Conservation (phyloP, 2,329 filamentous ascomycete species). For the Pyrenophora teres region DNA sequence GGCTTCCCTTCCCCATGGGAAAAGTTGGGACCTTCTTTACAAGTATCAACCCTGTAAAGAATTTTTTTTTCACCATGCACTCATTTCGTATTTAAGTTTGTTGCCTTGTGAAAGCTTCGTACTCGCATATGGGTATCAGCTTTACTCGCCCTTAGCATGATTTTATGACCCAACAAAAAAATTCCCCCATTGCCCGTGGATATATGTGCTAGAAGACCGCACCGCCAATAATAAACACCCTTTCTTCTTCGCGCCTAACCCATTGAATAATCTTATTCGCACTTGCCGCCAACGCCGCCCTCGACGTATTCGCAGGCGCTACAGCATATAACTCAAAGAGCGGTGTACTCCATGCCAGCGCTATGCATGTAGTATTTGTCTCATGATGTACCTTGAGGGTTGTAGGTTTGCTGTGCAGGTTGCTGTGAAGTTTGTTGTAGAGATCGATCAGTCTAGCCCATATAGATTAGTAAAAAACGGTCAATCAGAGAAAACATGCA, state of each 20-base stretch:
- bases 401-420: slow-evolving; percentile 81
- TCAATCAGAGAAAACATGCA: background rate
- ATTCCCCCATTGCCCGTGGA: too few relatives aligned
- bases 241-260: slow-evolving; percentile 88
- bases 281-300: slow-evolving; percentile 74
- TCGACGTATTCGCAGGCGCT: slow-evolving; percentile 70
- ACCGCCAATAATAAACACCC: slow-evolving; percentile 96
- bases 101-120: too few relatives aligned
- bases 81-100: too few relatives aligned
- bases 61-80: too few relatives aligned
- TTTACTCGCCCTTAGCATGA: too few relatives aligned
- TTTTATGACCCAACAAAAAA: too few relatives aligned
- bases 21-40: too few relatives aligned
- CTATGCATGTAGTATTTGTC: slow-evolving; percentile 70
- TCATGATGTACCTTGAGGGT: slow-evolving; percentile 87
- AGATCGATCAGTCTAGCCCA: slow-evolving; percentile 63
- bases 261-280: slow-evolving; percentile 91
- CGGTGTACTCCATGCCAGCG: slow-evolving; percentile 88
- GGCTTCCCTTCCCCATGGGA: too few relatives aligned
- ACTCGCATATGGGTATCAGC: too few relatives aligned
- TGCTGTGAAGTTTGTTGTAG: slow-evolving; percentile 83
- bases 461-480: background rate
- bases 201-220: slow-evolving; percentile 64
- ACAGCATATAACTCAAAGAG: slow-evolving; percentile 94
- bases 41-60: too few relatives aligned